A percentile compares a stretch with the other conserved stretches of the same genome.
Evolutionary conservation across 495 filamentous ascomycete species (phyloP).

Genomic region (Lepraria neglecta): DNA sequence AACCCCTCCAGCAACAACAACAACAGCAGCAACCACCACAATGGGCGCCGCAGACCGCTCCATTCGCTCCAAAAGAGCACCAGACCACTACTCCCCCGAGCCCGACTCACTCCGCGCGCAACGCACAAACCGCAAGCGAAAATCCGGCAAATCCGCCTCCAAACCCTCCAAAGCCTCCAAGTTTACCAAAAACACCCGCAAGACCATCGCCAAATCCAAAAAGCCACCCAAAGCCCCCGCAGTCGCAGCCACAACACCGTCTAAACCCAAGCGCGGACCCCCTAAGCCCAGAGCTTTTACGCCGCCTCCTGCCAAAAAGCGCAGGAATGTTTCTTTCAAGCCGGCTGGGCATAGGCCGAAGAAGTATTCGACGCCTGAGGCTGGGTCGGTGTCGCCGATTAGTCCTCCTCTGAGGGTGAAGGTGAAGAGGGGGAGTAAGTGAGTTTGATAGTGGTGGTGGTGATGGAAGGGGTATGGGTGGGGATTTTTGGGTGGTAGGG

Average conservation of each 20-base stretch:
- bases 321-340: neutral
- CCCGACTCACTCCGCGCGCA: neutral
- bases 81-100: neutral
- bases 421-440: too few relatives aligned
- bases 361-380: too few relatives aligned
- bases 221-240: neutral
- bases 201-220: neutral
- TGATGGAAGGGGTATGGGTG: too few relatives aligned
- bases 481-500: too few relatives aligned
- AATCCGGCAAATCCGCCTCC: too few relatives aligned
- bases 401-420: too few relatives aligned
- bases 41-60: too few relatives aligned
- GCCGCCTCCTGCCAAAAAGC: neutral
- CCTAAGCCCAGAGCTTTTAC: neutral
- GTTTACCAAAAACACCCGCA: neutral
- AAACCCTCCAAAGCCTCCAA: neutral
- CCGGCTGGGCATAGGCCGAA: too few relatives aligned
- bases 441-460: too few relatives aligned
- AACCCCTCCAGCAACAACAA: too few relatives aligned
- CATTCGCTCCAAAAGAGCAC: neutral
- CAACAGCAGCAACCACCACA: too few relatives aligned
- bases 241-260: neutral
- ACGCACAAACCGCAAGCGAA: neutral
- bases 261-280: neutral
- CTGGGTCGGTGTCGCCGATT: too few relatives aligned